Evolutionary conservation across 805 yeast genomes (phyloP).

Genomic region (Ogataea polymorpha): DNA sequence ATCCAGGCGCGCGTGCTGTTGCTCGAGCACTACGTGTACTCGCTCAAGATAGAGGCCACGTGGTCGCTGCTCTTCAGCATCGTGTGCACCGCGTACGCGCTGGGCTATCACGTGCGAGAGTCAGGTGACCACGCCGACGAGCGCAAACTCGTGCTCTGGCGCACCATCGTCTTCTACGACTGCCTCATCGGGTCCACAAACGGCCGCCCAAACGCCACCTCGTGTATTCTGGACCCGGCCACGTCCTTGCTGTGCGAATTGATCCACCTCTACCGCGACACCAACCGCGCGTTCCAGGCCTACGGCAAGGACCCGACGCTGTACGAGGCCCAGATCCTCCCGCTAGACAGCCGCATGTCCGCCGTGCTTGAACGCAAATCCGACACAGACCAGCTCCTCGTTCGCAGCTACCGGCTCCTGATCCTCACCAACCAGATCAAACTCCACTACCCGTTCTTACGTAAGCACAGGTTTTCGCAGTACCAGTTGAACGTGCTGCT

Average conservation of each 20-base stretch:
- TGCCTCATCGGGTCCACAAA: constrained; percentile 4
- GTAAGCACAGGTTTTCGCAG: constrained; percentile 2
- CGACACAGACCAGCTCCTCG: neutral
- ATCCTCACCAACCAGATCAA: constrained; percentile 9
- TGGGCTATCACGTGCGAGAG: constrained; percentile 2
- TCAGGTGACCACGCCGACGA: neutral
- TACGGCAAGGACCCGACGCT: neutral
- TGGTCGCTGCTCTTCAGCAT: constrained; percentile 9
- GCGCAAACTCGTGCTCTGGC: constrained; percentile 3
- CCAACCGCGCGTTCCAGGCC: neutral
- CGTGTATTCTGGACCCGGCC: neutral
- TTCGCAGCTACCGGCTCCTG: constrained; percentile 1
- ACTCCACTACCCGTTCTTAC: constrained; percentile 13
- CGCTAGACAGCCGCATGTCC: constrained; percentile 3
- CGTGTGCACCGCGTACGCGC: constrained; percentile 2
- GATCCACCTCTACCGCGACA: neutral
- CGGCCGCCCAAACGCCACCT: constrained; percentile 9
- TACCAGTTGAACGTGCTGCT: constrained; percentile 8
- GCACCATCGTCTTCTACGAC: constrained; percentile 5
- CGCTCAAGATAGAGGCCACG: constrained; percentile 2
- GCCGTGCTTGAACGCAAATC: neutral
- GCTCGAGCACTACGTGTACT: constrained; percentile 4
- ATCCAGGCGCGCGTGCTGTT: constrained; percentile 7
- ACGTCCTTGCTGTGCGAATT: neutral
- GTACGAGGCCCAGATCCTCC: constrained; percentile 3